These are phyloP conservation scores for Talaromyces atroroseus DNA, from an alignment of 2,329 filamentous ascomycete species.

Conservation along the genomic window DNA sequence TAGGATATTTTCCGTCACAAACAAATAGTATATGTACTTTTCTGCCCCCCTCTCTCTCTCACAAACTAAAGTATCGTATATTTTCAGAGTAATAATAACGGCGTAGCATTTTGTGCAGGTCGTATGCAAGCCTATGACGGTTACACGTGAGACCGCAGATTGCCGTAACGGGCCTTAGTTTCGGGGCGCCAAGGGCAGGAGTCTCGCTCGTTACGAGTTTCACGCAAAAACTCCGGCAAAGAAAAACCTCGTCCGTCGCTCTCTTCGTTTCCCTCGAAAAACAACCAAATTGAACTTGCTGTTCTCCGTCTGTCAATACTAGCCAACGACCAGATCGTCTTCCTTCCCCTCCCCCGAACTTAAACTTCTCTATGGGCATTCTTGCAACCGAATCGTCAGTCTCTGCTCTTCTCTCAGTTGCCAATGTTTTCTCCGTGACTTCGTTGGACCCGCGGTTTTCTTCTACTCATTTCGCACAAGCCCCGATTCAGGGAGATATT, in stretches of 20 bases:
- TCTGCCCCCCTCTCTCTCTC: not conserved
- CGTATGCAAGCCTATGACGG: conserved; percentile 1
- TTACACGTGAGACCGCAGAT: conserved; percentile 6
- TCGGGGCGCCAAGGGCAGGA: conserved; percentile 1
- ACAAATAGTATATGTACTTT: not conserved
- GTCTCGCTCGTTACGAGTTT: not conserved
- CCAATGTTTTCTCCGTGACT: conserved; percentile 13
- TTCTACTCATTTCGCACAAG: not conserved
- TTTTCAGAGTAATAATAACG: not conserved
- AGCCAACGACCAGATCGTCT: not conserved
- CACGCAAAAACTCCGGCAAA: not conserved
- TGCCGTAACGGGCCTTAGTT: conserved; percentile 7
- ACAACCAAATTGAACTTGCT: not conserved
- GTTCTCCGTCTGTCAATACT: conserved; percentile 5
- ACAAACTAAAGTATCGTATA: not conserved
- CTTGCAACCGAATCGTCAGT: conserved; percentile 24
- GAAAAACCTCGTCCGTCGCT: not conserved
- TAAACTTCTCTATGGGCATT: conserved; percentile 33
- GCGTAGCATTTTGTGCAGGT: not conserved
- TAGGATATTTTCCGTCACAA: not conserved
- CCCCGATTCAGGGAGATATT: not conserved
- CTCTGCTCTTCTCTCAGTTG: not conserved
- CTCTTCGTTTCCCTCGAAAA: not conserved
- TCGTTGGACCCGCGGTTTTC: not conserved
- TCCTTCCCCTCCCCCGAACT: no score